Evolutionary conservation across 208 protist genomes (phyloP), one percentile per base, ranked within the genome.

Genomic region (Crithidia brevicula): DNA sequence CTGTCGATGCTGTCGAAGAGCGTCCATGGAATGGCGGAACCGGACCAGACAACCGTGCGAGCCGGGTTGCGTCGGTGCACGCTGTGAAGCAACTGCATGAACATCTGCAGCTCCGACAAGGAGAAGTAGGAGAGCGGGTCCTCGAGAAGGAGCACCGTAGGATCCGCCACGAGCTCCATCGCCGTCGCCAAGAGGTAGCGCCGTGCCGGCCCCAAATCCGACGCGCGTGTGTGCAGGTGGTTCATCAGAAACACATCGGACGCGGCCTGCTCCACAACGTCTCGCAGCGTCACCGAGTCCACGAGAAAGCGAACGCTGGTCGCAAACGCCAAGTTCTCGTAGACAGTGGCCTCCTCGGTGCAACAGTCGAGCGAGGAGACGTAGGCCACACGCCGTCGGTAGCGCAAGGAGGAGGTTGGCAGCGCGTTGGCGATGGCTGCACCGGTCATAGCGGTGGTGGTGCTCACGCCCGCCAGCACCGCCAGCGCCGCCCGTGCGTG

Each of bases 241-340:
- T 78, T 45, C 71, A 73, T 42, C 85, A 89, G 52, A 83, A 96
- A 36, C 79, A 71, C 75, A 68, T 89, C 70, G 77, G 78, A 67
- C 76, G 82, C 62, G 86, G 79, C 67, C 81, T 81, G 23, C 64
- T 79, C 60, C 84, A 93, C 16, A 87, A 86, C 43, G 80, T 81
- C 51, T 69, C 82, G 43, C 86, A 67, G 34, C 85, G 86, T 47
- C 43, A 53, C n/a, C 74, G 68, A 62, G 85, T 85, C 64, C 72
- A 73, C 60, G 53, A 72, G 15, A 69, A 81, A 78, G 76, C 83
- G 38, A 23, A 69, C 23, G 76, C 82, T 16, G 63, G 65, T 40
- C 78, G 51, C 27, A 88, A 57, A 76, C 83, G 85, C 71, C 89
- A 89, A 50, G 81, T 89, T 66, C 56, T 81, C 57, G 85, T 84